These are phyloP conservation scores for Phylloporus gajari DNA, from an alignment of 1,284 basidiomycete species.

Conservation along the genomic window DNA sequence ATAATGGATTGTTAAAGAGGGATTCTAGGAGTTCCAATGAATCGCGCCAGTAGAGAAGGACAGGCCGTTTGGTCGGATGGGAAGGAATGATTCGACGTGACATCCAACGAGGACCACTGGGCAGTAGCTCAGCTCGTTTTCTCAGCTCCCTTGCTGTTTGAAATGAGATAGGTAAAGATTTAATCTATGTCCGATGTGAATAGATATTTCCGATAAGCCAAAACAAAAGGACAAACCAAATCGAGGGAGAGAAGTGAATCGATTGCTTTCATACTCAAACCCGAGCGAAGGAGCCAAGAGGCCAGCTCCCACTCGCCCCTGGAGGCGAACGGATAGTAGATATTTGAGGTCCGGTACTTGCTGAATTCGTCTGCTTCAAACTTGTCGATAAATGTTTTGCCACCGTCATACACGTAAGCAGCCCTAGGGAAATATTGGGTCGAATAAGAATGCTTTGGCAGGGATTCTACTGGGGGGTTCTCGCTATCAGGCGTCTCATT, in stretches of 20 bases:
- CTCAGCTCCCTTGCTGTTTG: conserved; percentile 1
- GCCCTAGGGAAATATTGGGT: no score
- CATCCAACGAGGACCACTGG: conserved; percentile 1
- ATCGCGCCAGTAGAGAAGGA: conserved; percentile 1
- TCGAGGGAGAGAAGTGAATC: no score
- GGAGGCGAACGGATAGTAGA: no score
- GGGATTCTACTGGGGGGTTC: no score
- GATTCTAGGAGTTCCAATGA: neutral
- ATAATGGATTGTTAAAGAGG: conserved; percentile 1
- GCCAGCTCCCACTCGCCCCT: neutral
- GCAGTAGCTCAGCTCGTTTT: conserved; percentile 1
- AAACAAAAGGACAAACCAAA: no score
- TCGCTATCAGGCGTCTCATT: no score
- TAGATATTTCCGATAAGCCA: neutral
- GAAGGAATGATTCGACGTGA: neutral
- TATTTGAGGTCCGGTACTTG: no score
- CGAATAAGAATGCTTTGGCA: no score
- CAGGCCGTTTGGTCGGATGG: neutral
- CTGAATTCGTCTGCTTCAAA: neutral
- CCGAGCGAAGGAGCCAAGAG: no score
- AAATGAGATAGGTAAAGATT: conserved; percentile 2
- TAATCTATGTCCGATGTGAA: neutral
- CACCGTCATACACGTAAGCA: neutral
- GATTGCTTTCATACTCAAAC: no score
- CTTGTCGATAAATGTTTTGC: neutral